Conservation (phyloP, 495 filamentous ascomycete species). For the Venustampulla echinocandica region DNA sequence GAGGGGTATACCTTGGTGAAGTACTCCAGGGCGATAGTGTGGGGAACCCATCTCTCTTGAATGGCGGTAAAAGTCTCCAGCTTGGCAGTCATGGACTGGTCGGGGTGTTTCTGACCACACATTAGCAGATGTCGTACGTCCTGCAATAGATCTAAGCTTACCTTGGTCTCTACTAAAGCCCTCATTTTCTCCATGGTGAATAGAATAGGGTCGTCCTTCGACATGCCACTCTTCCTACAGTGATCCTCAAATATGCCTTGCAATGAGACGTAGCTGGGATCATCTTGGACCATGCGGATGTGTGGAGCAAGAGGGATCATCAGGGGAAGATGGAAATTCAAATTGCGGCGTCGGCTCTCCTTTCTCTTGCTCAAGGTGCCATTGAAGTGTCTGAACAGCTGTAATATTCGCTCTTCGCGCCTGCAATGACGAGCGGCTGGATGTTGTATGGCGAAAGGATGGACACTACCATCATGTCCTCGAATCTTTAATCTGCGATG, state of each 20-base stretch:
- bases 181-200: conserved; percentile 92
- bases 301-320: conserved; percentile 92
- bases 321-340: conserved; percentile 90
- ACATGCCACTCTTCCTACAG: conserved; percentile 73
- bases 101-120: conserved; percentile 45
- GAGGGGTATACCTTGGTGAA: conserved; percentile 84
- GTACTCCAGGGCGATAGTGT: conserved; percentile 72
- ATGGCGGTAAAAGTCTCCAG: conserved; percentile 85
- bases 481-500: conserved; percentile 91
- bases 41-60: conserved; percentile 81
- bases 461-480: conserved; percentile 93
- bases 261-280: conserved; percentile 86
- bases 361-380: conserved; percentile 81
- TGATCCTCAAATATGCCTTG: conserved; percentile 94
- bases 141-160: background rate
- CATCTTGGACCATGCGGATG: conserved; percentile 89
- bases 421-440: conserved; percentile 85
- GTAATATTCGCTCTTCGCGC: conserved; percentile 87
- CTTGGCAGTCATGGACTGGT: conserved; percentile 59
- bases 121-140: conserved; percentile 7
- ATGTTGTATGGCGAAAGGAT: conserved; percentile 92
- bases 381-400: conserved; percentile 98
- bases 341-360: conserved; percentile 84
- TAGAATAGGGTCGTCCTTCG: conserved; percentile 90
- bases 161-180: conserved; percentile 59